A percentile compares a stretch with the other conserved stretches of the same genome.
Evolutionary conservation across 306 rosid genomes (phyloP).

Genomic region (Sindora glabra): DNA sequence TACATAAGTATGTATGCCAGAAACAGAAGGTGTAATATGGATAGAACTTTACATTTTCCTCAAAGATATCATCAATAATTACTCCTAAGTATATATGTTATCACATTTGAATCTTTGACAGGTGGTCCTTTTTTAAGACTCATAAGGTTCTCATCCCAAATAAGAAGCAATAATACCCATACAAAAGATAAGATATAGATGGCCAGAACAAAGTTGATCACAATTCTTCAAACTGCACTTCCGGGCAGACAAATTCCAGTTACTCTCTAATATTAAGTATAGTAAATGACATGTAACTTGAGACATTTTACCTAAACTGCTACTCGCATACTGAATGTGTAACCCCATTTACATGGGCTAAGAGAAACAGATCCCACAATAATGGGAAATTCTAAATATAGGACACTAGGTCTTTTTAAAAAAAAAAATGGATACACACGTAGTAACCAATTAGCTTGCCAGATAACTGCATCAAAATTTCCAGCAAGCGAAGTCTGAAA

Average conservation of each 20-base stretch:
- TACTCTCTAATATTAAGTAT: not conserved
- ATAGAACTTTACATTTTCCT: not conserved
- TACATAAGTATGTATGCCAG: not conserved
- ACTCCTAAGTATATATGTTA: not conserved
- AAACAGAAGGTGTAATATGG: not conserved
- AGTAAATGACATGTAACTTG: not conserved
- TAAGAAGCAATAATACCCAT: not conserved
- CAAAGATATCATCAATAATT: slow-evolving; percentile 1
- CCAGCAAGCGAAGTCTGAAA: slow-evolving; percentile 2
- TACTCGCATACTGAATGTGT: not conserved
- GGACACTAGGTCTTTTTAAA: not conserved
- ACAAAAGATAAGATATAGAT: not conserved
- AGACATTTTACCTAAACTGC: slow-evolving; percentile 1
- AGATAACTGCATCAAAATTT: no score
- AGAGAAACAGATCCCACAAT: slow-evolving; percentile 2
- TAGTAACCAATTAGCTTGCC: no score
- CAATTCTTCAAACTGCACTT: slow-evolving; percentile 1
- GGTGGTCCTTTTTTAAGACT: not conserved
- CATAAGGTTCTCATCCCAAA: not conserved
- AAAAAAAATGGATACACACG: no score
- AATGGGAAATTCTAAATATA: not conserved
- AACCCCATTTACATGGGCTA: not conserved
- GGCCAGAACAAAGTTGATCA: not conserved
- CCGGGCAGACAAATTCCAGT: not conserved
- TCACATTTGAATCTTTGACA: not conserved